A percentile compares a stretch with the other conserved stretches of the same genome.
These are phyloP conservation scores for Chrysosphaeria jannelii DNA, from an alignment of 2,329 filamentous ascomycete genomes.

Conservation along the genomic window DNA sequence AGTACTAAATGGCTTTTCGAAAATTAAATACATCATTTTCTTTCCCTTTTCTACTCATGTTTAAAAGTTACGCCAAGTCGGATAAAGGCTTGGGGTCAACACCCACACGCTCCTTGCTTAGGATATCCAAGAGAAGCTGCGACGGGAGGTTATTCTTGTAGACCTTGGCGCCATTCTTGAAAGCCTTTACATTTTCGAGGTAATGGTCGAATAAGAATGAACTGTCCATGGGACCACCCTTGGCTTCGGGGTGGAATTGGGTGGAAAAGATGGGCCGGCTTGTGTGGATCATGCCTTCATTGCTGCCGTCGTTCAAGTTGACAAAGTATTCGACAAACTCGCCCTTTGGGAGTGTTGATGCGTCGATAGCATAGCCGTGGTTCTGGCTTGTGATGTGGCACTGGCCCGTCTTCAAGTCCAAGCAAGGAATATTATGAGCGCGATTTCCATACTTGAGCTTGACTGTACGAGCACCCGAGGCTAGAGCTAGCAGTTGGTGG, in stretches of 20 bases:
- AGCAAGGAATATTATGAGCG: conserved; percentile 88
- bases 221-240: conserved; percentile 87
- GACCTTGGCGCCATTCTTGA: conserved; percentile 55
- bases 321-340: conserved; percentile 98
- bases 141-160: conserved; percentile 71
- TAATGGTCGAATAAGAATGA: conserved; percentile 94
- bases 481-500: conserved; percentile 81
- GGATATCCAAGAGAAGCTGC: conserved; percentile 63
- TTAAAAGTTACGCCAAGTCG: no score
- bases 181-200: conserved; percentile 60
- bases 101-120: conserved; percentile 83
- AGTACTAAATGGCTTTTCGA: not conserved
- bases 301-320: conserved; percentile 91
- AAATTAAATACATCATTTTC: not conserved
- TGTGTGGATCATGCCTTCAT: conserved; percentile 93
- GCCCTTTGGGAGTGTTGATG: conserved; percentile 38
- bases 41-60: no score
- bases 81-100: conserved; percentile 41
- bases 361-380: conserved; percentile 88
- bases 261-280: conserved; percentile 91
- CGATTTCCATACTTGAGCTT: conserved; percentile 99
- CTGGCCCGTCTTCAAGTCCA: conserved; percentile 80
- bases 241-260: conserved; percentile 96
- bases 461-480: conserved; percentile 63
- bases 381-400: conserved; percentile 98